Evolutionary conservation across 2,329 filamentous ascomycete species (phyloP).

Genomic region (Fusarium sp.): DNA sequence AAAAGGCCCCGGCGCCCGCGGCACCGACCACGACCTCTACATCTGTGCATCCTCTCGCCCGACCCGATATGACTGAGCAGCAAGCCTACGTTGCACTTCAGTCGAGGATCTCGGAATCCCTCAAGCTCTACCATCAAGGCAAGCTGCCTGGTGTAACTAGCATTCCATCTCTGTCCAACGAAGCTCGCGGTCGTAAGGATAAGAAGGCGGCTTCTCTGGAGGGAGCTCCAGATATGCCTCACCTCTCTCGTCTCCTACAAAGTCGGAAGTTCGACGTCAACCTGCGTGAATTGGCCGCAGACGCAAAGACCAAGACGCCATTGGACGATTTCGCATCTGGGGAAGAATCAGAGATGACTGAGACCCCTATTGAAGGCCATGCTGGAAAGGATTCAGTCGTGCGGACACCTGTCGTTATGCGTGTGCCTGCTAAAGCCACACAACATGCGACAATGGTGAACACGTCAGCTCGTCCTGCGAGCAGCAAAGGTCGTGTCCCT

Average conservation of each 20-base stretch:
- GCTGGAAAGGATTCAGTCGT: slow-evolving; percentile 29
- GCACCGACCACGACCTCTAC: slow-evolving; percentile 25
- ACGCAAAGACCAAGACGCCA: slow-evolving; percentile 67
- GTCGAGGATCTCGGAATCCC: slow-evolving; percentile 65
- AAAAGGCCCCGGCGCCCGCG: slow-evolving; percentile 36
- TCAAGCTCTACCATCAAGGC: slow-evolving; percentile 64
- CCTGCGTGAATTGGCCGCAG: slow-evolving; percentile 67
- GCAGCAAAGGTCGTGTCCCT: slow-evolving; percentile 65
- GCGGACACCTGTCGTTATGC: slow-evolving; percentile 61
- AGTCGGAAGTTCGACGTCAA: slow-evolving; percentile 71
- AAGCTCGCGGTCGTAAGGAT: slow-evolving; percentile 11
- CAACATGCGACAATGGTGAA: slow-evolving; percentile 61
- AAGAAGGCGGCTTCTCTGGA: slow-evolving; percentile 54
- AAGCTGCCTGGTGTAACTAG: slow-evolving; percentile 61
- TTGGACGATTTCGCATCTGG: slow-evolving; percentile 63
- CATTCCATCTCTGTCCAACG: slow-evolving; percentile 53
- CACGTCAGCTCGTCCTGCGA: slow-evolving; percentile 61
- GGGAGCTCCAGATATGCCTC: slow-evolving; percentile 70
- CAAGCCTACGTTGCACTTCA: slow-evolving; percentile 64
- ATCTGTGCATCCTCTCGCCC: slow-evolving; percentile 52
- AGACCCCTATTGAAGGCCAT: slow-evolving; percentile 26
- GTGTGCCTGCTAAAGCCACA: slow-evolving; percentile 69
- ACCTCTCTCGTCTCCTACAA: slow-evolving; percentile 75
- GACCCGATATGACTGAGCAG: slow-evolving; percentile 62
- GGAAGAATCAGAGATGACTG: slow-evolving; percentile 63